phyloP scores from a whole-genome alignment of 2,329 filamentous ascomycete genomes.

The Cercospora berteroae region DNA sequence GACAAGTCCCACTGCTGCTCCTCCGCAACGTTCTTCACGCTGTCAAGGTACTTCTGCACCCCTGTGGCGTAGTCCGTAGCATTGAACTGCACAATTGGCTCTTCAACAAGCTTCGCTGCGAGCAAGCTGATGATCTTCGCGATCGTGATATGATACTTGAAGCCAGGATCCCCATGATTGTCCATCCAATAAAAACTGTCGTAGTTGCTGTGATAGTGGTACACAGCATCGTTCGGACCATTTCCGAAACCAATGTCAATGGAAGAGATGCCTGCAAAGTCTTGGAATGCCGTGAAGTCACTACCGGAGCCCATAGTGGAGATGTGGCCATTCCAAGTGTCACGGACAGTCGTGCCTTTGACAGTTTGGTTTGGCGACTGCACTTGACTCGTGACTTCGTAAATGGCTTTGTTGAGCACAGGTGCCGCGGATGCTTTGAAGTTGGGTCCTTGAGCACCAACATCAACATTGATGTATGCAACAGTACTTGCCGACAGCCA shows the following conservation, averaged over 20 bases:
- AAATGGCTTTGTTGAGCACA: slow-evolving; percentile 69
- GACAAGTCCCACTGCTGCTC: slow-evolving; percentile 14
- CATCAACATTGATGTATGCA: slow-evolving; percentile 84
- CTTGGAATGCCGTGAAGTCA: slow-evolving; percentile 55
- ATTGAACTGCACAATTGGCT: slow-evolving; percentile 48
- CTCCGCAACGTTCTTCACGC: slow-evolving; percentile 40
- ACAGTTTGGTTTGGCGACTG: slow-evolving; percentile 68
- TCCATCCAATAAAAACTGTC: slow-evolving; percentile 85
- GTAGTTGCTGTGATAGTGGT: slow-evolving; percentile 81
- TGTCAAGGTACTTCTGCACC: slow-evolving; percentile 44
- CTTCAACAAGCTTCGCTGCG: slow-evolving; percentile 48
- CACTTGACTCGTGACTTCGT: slow-evolving; percentile 63
- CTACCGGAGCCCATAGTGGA: slow-evolving; percentile 54
- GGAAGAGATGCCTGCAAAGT: slow-evolving; percentile 52
- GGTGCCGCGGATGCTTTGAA: slow-evolving; percentile 69
- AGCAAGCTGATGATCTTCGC: slow-evolving; percentile 48
- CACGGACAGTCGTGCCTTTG: slow-evolving; percentile 65
- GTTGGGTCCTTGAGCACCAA: slow-evolving; percentile 64
- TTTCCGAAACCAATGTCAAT: slow-evolving; percentile 49
- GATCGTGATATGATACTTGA: slow-evolving; percentile 56
- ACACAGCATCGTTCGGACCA: slow-evolving; percentile 50
- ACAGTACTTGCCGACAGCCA: slow-evolving; percentile 73
- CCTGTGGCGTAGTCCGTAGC: slow-evolving; percentile 48
- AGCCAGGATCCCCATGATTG: slow-evolving; percentile 66
- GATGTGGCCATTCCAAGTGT: slow-evolving; percentile 58